Evolutionary conservation across 345 rosid genomes (phyloP).

Genomic region (Odontarrhena argentea): DNA sequence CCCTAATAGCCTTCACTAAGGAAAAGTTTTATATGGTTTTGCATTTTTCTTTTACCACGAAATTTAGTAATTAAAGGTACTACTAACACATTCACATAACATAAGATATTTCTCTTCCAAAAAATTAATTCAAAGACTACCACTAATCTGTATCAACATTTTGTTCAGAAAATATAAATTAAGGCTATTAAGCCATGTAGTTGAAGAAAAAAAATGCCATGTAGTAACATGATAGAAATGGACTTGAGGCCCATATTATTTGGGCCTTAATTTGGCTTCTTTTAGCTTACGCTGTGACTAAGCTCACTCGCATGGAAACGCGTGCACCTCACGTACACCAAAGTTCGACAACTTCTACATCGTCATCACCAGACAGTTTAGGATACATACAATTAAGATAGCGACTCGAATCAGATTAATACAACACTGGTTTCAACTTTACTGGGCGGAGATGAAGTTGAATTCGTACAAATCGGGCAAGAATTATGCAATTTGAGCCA

Average conservation of each 20-base stretch:
- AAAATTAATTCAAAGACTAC: too few species aligned
- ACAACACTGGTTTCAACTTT: neutral
- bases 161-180: too few species aligned
- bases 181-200: too few species aligned
- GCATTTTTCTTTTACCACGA: conserved; percentile 77
- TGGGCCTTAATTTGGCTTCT: neutral
- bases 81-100: too few species aligned
- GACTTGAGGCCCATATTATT: neutral
- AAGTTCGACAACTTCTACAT: neutral
- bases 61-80: neutral
- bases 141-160: too few species aligned
- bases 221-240: too few species aligned
- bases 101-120: too few species aligned
- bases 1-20: conserved; percentile 53
- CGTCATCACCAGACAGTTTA: neutral
- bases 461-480: conserved; percentile 61
- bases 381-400: neutral
- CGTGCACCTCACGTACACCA: neutral
- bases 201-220: too few species aligned
- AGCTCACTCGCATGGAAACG: neutral
- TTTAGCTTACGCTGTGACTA: too few species aligned
- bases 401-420: neutral
- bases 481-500: conserved; percentile 56
- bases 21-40: conserved; percentile 75
- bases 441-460: conserved; percentile 20